phyloP scores from a whole-genome alignment of 2,329 filamentous ascomycete genomes.

The Exophiala dermatitidis region DNA sequence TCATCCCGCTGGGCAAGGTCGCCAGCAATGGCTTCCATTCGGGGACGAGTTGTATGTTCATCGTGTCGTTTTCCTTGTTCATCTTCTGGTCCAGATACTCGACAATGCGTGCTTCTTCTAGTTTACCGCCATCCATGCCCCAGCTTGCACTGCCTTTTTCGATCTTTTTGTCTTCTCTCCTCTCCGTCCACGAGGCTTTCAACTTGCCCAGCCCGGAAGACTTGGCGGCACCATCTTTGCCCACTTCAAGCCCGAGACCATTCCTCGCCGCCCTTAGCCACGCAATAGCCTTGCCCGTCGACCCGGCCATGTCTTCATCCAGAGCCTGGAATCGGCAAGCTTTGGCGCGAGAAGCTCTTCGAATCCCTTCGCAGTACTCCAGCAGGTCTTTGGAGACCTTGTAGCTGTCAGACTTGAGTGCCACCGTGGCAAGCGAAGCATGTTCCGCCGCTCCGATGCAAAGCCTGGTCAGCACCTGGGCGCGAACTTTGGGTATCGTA shows the following conservation, averaged over 20 bases:
- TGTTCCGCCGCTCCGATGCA: conserved; percentile 86
- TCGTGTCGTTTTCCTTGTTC: conserved; percentile 89
- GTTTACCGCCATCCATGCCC: conserved; percentile 75
- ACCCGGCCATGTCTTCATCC: conserved; percentile 73
- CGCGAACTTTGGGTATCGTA: conserved; percentile 79
- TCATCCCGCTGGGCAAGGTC: conserved; percentile 78
- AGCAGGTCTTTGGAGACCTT: conserved; percentile 60
- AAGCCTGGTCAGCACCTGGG: conserved; percentile 77
- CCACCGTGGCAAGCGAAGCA: conserved; percentile 61
- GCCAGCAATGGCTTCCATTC: conserved; percentile 63
- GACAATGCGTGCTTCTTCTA: conserved; percentile 78
- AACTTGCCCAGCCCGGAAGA: conserved; percentile 19
- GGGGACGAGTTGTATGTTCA: conserved; percentile 73
- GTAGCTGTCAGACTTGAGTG: conserved; percentile 39
- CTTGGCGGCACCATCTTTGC: conserved; percentile 28
- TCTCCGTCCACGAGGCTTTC: conserved; percentile 27
- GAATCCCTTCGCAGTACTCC: conserved; percentile 68
- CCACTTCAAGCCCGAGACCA: conserved; percentile 32
- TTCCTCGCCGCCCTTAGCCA: conserved; percentile 74
- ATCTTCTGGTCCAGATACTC: conserved; percentile 85
- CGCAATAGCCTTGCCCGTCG: conserved; percentile 76
- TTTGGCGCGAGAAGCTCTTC: conserved; percentile 68
- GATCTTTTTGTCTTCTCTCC: conserved; percentile 56
- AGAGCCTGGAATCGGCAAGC: conserved; percentile 87
- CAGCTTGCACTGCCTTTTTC: conserved; percentile 57